Evolutionary conservation across 1,284 basidiomycete genomes (phyloP).

Genomic region (Ceraceosorus bombacis): DNA sequence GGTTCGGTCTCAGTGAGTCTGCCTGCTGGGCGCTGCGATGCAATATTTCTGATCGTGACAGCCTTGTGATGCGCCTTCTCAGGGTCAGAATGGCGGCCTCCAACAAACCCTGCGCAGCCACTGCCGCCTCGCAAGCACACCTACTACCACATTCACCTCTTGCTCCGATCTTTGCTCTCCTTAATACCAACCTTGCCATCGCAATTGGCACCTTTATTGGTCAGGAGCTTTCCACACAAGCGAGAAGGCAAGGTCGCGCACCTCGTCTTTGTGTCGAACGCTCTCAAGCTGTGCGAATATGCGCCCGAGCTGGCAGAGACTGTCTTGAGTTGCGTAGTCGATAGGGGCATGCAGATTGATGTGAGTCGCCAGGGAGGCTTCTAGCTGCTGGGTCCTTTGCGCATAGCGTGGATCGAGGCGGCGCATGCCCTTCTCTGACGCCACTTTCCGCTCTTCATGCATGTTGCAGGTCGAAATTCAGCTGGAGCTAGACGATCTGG

Average conservation of each 20-base stretch:
- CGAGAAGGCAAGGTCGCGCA: slow-evolving; percentile 73
- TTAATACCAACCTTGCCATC: slow-evolving; percentile 59
- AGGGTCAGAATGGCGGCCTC: slow-evolving; percentile 10
- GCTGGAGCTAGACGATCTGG: slow-evolving; percentile 84
- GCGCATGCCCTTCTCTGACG: background rate
- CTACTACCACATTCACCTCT: slow-evolving; percentile 77
- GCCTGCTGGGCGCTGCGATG: background rate
- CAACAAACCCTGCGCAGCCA: slow-evolving; percentile 1
- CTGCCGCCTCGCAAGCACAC: slow-evolving; percentile 63
- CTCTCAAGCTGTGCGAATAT: slow-evolving; percentile 75
- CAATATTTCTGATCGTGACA: background rate
- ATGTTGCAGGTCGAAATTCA: slow-evolving; percentile 68
- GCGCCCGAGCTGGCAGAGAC: slow-evolving; percentile 81
- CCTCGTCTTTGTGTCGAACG: slow-evolving; percentile 84
- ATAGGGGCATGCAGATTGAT: slow-evolving; percentile 88
- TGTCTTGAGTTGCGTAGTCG: slow-evolving; percentile 75
- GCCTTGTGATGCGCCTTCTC: background rate
- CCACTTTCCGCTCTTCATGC: background rate
- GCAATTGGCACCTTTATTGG: slow-evolving; percentile 68
- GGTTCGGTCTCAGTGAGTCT: slow-evolving; percentile 78
- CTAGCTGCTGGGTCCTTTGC: background rate
- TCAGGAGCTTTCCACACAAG: slow-evolving; percentile 84
- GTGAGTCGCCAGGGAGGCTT: slow-evolving; percentile 41
- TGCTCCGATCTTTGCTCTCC: slow-evolving; percentile 73
- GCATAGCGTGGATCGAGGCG: too few relatives aligned